These are phyloP conservation scores for Rickenella mellea DNA, from an alignment of 768 basidiomycete species.

Conservation along the genomic window DNA sequence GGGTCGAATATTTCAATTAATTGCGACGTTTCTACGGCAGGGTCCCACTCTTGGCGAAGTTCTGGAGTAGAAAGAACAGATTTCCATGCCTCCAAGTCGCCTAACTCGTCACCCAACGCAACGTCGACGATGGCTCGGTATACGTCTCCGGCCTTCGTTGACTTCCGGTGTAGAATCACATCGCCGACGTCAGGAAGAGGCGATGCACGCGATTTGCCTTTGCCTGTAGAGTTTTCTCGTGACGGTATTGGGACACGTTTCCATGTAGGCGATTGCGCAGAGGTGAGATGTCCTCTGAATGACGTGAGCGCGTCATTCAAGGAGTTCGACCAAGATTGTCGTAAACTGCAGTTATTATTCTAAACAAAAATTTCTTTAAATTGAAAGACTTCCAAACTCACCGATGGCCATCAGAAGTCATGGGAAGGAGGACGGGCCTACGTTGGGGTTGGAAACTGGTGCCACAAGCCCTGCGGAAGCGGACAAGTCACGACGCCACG, in stretches of 20 bases:
- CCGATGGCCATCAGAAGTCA: constrained; percentile 1
- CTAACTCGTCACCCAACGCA: constrained; percentile 46
- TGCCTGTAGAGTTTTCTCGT: constrained; percentile 28
- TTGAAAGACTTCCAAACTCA: not conserved
- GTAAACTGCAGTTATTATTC: constrained; percentile 40
- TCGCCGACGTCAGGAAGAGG: constrained; percentile 54
- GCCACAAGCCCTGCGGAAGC: too few relatives aligned
- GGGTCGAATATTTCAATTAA: constrained; percentile 82
- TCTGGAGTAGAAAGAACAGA: constrained; percentile 80
- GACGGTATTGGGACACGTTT: constrained; percentile 54
- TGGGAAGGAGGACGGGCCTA: too few relatives aligned
- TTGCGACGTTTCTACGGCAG: constrained; percentile 78
- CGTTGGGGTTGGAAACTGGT: too few relatives aligned
- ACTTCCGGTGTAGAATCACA: constrained; percentile 70
- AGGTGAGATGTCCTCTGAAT: constrained; percentile 71
- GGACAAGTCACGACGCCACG: too few relatives aligned
- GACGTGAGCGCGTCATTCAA: constrained; percentile 65
- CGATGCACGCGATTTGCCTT: constrained; percentile 51
- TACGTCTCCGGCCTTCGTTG: constrained; percentile 63
- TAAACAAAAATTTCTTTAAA: not conserved
- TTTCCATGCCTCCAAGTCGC: constrained; percentile 70
- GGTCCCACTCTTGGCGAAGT: constrained; percentile 86
- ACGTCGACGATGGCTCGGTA: constrained; percentile 80
- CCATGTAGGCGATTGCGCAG: constrained; percentile 67
- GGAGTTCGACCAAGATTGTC: constrained; percentile 74